Conservation (phyloP, 108 stramenopile species). For the Tribonema minus region DNA sequence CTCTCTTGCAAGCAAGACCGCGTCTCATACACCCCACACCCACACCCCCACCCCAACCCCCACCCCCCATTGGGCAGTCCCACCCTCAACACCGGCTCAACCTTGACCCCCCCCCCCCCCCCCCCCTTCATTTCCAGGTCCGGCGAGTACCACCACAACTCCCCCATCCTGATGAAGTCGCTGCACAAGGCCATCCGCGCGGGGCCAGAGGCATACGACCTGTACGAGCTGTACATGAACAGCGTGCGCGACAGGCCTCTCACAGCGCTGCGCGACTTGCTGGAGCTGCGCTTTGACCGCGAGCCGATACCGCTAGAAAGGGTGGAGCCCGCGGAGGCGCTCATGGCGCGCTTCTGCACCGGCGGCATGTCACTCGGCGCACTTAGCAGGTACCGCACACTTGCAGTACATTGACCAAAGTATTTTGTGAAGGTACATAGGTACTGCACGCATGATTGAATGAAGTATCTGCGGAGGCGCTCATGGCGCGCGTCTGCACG, state of each 20-base stretch:
- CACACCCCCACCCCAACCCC: too few species aligned
- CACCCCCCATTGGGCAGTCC: too few species aligned
- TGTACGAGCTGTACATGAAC: slow-evolving; percentile 44
- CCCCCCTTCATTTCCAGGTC: too few species aligned
- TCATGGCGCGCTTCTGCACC: slow-evolving; percentile 47
- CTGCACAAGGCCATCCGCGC: slow-evolving; percentile 37
- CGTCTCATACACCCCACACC: too few species aligned
- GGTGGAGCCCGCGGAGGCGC: slow-evolving; percentile 37
- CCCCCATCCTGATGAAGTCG: slow-evolving; percentile 19
- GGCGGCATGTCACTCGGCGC: slow-evolving; percentile 52
- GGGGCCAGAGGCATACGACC: slow-evolving; percentile 26
- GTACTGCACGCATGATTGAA: too few species aligned
- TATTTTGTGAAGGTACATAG: too few species aligned
- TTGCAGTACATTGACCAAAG: too few species aligned
- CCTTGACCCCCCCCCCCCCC: too few species aligned
- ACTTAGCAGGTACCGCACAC: too few species aligned
- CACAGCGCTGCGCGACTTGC: slow-evolving; percentile 40
- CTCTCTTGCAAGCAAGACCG: too few species aligned
- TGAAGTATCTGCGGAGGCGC: too few species aligned
- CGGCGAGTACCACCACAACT: slow-evolving; percentile 55
- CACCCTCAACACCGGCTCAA: too few species aligned
- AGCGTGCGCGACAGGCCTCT: slow-evolving; percentile 27
- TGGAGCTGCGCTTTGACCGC: slow-evolving; percentile 12
- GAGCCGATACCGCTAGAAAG: slow-evolving; percentile 28
- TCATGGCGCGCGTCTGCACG: slow-evolving; percentile 48